Evolutionary conservation across 2,329 filamentous ascomycete genomes (phyloP), one percentile per base, ranked within the genome.

Genomic region (Boeremia exigua): DNA sequence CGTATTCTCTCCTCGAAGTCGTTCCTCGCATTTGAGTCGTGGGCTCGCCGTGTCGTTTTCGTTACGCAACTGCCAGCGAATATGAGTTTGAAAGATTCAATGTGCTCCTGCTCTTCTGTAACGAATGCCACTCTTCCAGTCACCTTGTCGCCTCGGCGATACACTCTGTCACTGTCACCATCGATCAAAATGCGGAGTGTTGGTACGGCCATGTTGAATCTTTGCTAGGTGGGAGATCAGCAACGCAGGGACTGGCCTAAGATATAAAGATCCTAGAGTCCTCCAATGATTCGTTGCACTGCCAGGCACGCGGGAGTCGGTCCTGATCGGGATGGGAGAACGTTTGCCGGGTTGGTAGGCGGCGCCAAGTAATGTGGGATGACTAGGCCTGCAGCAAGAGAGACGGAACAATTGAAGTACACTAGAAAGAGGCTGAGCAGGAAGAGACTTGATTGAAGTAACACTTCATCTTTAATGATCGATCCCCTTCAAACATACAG

Each of bases 51-150:
- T 28, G 68, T 69, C 2, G 71, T 74, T 46, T 63, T 73, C 4
- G 72, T 75, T 25, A 68, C 63, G 48, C 71, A 72, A 39, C 49
- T 65, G 37, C 74, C 74, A 17, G 60, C 60, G 50, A 76, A 75
- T 19, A 63, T 55, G 28, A 75, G 30, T 32, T 64, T 69, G 45
- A 75, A 52, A 1, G 63, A 66, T 23, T 65, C 65, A 42, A 75
- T 56, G 6, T 68, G 44, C 36, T 66, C 61, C 54, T 73, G 53
- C 48, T 70, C 61, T 58, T 69, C 66, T 9, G 68, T 46, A 28
- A 65, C 57, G 19, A 74, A 58, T n/a, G 64, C 57, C 27, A 74
- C 62, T 58, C 65, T 72, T 47, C 73, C 73, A 38, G 65, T 73
- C 39, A 75, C 69, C 42, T 64, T 67, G 15, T 75, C 71, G 33